A percentile compares a stretch with the other conserved stretches of the same genome.
Conservation (phyloP, 345 rosid species). For the Eutrema heterophyllum region DNA sequence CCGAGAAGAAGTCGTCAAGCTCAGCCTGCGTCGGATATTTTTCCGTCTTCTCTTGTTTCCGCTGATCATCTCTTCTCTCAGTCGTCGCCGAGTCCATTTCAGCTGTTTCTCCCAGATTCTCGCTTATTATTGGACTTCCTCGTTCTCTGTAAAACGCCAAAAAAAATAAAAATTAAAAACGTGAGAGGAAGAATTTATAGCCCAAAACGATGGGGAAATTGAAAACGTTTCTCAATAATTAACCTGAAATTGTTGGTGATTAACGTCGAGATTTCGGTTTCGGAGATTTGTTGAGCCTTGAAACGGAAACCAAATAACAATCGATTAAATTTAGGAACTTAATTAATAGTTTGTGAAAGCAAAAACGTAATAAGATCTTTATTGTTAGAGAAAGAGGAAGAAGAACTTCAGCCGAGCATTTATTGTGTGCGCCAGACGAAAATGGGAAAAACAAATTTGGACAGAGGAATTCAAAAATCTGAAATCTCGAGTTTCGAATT, state of each 20-base stretch:
- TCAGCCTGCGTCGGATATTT: conserved; percentile 35
- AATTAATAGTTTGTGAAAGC: background rate
- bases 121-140: conserved; percentile 20
- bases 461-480: background rate
- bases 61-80: conserved; percentile 4
- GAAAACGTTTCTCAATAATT: background rate
- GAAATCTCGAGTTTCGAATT: background rate
- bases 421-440: background rate
- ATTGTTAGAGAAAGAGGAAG: too few relatives aligned
- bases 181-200: background rate
- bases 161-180: background rate
- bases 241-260: conserved; percentile 26
- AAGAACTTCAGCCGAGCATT: background rate
- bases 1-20: conserved; percentile 43
- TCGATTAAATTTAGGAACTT: background rate
- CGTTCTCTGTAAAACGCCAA: background rate
- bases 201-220: background rate
- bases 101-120: conserved; percentile 17
- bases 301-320: conserved; percentile 2
- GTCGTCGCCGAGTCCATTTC: conserved; percentile 26
- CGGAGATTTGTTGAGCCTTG: conserved; percentile 13
- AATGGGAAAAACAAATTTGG: background rate
- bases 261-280: conserved; percentile 25
- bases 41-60: background rate
- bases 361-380: background rate